Conservation (phyloP, 805 yeast species). For the Kurtzmaniella cleridarum region DNA sequence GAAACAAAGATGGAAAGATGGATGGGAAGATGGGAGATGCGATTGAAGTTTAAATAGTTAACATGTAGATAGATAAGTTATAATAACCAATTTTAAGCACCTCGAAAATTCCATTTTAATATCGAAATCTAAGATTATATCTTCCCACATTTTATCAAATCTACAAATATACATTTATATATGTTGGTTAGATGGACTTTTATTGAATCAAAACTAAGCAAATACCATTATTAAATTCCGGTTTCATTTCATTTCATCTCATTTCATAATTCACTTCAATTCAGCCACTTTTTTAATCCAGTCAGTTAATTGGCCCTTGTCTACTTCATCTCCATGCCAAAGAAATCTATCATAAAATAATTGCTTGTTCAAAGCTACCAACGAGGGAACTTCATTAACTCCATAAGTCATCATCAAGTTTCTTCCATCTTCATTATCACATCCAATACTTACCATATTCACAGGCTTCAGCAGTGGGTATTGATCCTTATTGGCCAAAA, state of each 20-base stretch:
- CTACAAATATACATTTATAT: too few relatives aligned
- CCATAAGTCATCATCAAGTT: constrained; percentile 54
- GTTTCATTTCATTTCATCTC: too few relatives aligned
- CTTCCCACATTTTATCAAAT: too few relatives aligned
- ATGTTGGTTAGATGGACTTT: too few relatives aligned
- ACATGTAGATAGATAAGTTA: constrained; percentile 4
- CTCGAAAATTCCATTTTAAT: too few relatives aligned
- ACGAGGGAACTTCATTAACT: constrained; percentile 54
- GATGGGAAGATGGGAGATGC: constrained; percentile 71
- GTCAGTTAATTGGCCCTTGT: constrained; percentile 24
- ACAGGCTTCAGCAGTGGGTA: constrained; percentile 38
- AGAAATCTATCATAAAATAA: constrained; percentile 38
- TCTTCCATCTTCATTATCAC: constrained; percentile 59
- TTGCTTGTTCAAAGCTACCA: constrained; percentile 64
- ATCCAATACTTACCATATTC: constrained; percentile 65
- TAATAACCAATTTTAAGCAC: too few relatives aligned
- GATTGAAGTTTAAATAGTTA: constrained; percentile 20
- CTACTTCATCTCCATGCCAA: constrained; percentile 16
- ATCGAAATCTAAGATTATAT: too few relatives aligned
- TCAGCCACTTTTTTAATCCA: constrained; percentile 22
- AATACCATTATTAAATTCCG: too few relatives aligned
- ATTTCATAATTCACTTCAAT: not conserved
- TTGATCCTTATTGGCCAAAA: constrained; percentile 16
- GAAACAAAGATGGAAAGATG: constrained; percentile 93
- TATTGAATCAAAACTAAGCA: too few relatives aligned